Base-by-base conservation (phyloP, 306 rosid genomes). In the Ziziphus jujuba region DNA sequence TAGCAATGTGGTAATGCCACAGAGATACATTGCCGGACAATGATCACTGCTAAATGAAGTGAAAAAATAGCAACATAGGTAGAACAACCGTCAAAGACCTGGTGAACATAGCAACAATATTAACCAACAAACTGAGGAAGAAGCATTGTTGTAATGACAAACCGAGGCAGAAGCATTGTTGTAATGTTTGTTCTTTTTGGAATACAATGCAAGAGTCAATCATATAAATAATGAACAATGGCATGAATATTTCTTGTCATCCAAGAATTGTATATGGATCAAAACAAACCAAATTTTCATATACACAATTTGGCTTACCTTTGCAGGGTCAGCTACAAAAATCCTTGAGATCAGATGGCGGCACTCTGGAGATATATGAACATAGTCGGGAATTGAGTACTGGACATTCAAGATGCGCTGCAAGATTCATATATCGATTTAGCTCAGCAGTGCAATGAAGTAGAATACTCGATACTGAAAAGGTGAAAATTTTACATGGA, bases 371-470 rank as follows among this genome's bases (percentile, higher is more conserved):
- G 98, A 88, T 71, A 90, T 86, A 65, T 87, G 96, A 72, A 93
- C 97, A 31, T 93, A 90, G 73, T 93, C 98, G 7, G 98, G 97
- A 73, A 93, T 85, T 44, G 98, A 84, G 76, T 93, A 90, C 73
- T 90, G 98, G 63, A 93, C 98, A 75, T 85, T 93, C 76, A 87
- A 74, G 76, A 93, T 93, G 61, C 98, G 82, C 97, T 93, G 97
- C 87, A 80, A 63, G 53, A 66, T 72, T 56, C 34, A 31, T 15
- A 65, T 66, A 69, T 25, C 25, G 52, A 71, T 54, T 63, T 68
- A 66, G 72, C 60, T 63, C 56, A 71, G 24, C 38, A 70, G 50
- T 78, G 57, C 52, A 53, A 34, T 2, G 20, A 25, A 70, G 68
- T 57, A 25, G 48, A 19, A 25, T 8, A 70, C 15, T 61, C 65